Base-by-base conservation (phyloP, 345 rosid genomes). In the Brassica carinata region DNA sequence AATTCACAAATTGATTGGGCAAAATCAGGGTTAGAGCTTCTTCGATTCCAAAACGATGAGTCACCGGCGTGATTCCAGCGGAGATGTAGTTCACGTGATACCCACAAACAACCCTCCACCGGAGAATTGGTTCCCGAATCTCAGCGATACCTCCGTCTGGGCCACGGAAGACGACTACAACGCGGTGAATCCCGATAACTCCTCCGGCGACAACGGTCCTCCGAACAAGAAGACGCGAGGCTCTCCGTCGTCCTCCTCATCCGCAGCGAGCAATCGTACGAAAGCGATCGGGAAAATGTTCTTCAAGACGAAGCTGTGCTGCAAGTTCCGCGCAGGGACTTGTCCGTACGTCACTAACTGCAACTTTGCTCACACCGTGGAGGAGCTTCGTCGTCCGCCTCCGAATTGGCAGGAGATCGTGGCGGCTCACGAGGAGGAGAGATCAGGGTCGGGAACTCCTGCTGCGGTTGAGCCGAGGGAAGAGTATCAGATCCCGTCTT, bases 91-190 rank as follows among this genome's bases (percentile, higher is more conserved):
- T 61, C 97, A 92, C 62, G 87, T 92, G 38, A 86, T 92, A 62
- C 88, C 90, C 48, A 77, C 84, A 5, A 87, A 85, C 66, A 77
- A 78, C 8, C 77, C 80, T 55, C 87, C 89, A 2, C 85, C 91
- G 4, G 87, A 91, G 5, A 87, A 71, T 79, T 92, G 94, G 93
- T 70, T 87, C 68, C 92, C 91, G 7, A 90, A 86, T 87, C 76
- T 89, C 65, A 51, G 69, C 0, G 94, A 89, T 76, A 75, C 85
- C 51, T 70, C 88, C 11, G 91, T 93, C 14, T 95, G 98, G 98
- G 97, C 98, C 3, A 91, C 98, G 26, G 99, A 95, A 71, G 99
- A 93, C n/a, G 99, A 95, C 27, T 95, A 95, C 79, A 82, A 78
- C 87, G 86, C 64, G 8, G 57, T 85, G 84, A 80, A 79, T 67